phyloP scores from a whole-genome alignment of 352 stramenopile genomes.

The Pythium periplocum region DNA sequence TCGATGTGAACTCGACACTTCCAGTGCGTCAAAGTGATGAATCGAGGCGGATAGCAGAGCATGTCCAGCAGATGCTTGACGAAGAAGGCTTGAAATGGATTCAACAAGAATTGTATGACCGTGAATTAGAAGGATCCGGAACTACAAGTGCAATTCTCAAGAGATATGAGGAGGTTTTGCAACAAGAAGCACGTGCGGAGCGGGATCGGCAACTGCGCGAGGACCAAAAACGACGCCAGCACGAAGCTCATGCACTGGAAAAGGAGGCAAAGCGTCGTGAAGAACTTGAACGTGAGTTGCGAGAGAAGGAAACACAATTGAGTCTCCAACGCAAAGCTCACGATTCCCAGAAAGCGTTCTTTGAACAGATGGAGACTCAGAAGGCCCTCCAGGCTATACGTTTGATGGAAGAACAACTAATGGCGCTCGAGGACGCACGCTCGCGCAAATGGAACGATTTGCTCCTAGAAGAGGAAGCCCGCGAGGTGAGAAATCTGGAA shows the following conservation, averaged over 20 bases:
- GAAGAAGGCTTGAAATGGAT: conserved; percentile 59
- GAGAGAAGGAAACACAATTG: conserved; percentile 26
- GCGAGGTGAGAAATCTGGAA: conserved; percentile 25
- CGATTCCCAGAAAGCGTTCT: conserved; percentile 43
- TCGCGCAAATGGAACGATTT: conserved; percentile 45
- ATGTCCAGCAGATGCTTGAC: background rate
- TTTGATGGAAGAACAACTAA: conserved; percentile 40
- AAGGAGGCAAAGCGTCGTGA: conserved; percentile 35
- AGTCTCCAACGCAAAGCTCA: conserved; percentile 41
- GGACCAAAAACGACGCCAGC: conserved; percentile 3
- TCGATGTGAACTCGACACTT: conserved; percentile 15
- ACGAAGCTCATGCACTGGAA: conserved; percentile 22
- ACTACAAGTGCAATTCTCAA: conserved; percentile 34
- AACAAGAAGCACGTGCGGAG: conserved; percentile 22
- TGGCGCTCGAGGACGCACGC: conserved; percentile 48
- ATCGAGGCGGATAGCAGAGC: too few relatives aligned
- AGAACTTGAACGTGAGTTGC: conserved; percentile 27
- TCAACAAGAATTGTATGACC: conserved; percentile 78
- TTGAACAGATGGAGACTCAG: conserved; percentile 54
- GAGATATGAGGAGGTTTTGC: conserved; percentile 35
- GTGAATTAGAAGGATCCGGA: conserved; percentile 54
- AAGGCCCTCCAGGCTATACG: conserved; percentile 30
- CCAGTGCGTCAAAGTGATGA: too few relatives aligned
- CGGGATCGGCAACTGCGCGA: background rate
- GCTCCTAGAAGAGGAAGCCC: conserved; percentile 22